Evolutionary conservation across 257 asterid genomes (phyloP).

Genomic region (Salvia rosmarinus): DNA sequence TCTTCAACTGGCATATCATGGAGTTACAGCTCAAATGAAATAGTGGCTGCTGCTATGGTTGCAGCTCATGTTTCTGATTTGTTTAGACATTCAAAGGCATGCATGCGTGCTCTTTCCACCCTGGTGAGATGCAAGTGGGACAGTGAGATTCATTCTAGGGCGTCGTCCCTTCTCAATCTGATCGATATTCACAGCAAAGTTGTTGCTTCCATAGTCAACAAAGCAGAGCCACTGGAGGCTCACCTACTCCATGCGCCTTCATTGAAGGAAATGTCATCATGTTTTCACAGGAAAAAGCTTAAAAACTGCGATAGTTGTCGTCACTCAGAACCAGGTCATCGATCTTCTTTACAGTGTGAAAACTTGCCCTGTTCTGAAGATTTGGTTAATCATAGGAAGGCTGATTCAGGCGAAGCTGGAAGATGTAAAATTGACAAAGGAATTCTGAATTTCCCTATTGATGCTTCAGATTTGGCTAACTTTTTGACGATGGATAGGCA

Average conservation of each 20-base stretch:
- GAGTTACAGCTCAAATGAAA: slow-evolving; percentile 93
- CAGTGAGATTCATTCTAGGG: slow-evolving; percentile 74
- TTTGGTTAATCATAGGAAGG: slow-evolving; percentile 43
- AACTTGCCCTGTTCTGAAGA: slow-evolving; percentile 49
- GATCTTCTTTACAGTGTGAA: slow-evolving; percentile 48
- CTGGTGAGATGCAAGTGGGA: slow-evolving; percentile 94
- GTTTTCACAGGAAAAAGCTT: slow-evolving; percentile 63
- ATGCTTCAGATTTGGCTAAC: slow-evolving; percentile 96
- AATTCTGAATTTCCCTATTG: slow-evolving; percentile 63
- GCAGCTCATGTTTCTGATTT: slow-evolving; percentile 98
- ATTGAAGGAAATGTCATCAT: slow-evolving; percentile 47
- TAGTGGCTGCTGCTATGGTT: slow-evolving; percentile 99
- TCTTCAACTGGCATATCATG: slow-evolving; percentile 89
- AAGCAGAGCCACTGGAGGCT: slow-evolving; percentile 97
- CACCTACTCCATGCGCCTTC: slow-evolving; percentile 66
- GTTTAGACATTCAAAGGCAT: slow-evolving; percentile 92
- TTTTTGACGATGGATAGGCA: slow-evolving; percentile 89
- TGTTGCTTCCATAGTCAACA: slow-evolving; percentile 86
- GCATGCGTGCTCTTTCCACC: slow-evolving; percentile 87
- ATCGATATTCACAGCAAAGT: slow-evolving; percentile 91
- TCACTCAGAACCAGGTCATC: slow-evolving; percentile 52
- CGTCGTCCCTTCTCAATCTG: slow-evolving; percentile 89
- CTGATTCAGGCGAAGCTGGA: slow-evolving; percentile 41
- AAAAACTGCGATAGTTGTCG: slow-evolving; percentile 53
- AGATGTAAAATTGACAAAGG: slow-evolving; percentile 58